phyloP scores from a whole-genome alignment of 805 yeast genomes.

The Myxozyma sirexii region DNA sequence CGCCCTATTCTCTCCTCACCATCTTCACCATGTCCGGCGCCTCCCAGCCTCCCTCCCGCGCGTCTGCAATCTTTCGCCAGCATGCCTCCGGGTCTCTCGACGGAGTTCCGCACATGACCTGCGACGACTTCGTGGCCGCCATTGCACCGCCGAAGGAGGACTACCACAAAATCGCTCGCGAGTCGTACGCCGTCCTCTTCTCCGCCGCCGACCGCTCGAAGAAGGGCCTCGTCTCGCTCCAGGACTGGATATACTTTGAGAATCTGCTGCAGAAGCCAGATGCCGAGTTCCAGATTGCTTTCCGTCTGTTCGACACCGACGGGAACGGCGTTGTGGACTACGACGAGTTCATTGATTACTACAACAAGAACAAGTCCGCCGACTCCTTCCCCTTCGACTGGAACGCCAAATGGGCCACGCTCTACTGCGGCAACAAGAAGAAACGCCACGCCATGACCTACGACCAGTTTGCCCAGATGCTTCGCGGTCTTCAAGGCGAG shows the following conservation, averaged over 20 bases:
- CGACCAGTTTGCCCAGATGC: slow-evolving; percentile 50
- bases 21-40: background rate
- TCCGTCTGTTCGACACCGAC: slow-evolving; percentile 48
- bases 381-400: slow-evolving; percentile 49
- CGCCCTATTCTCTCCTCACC: slow-evolving; percentile 1
- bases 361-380: slow-evolving; percentile 43
- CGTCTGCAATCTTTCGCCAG: slow-evolving; percentile 16
- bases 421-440: slow-evolving; percentile 46
- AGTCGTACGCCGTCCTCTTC: slow-evolving; percentile 72
- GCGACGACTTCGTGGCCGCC: slow-evolving; percentile 49
- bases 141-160: slow-evolving; percentile 51
- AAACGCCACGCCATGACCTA: slow-evolving; percentile 47
- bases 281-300: slow-evolving; percentile 57
- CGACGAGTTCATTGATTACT: slow-evolving; percentile 45
- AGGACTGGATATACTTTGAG: slow-evolving; percentile 77
- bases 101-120: slow-evolving; percentile 43
- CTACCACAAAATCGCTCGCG: slow-evolving; percentile 56
- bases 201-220: slow-evolving; percentile 73
- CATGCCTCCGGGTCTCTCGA: slow-evolving; percentile 23
- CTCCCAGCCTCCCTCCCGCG: slow-evolving; percentile 7
- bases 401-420: slow-evolving; percentile 47
- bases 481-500: slow-evolving; percentile 50
- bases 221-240: slow-evolving; percentile 66
- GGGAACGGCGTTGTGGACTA: slow-evolving; percentile 47
- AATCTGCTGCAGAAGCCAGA: slow-evolving; percentile 56